phyloP scores from a whole-genome alignment of 257 asterid species.

The Haberlea rhodopensis region DNA sequence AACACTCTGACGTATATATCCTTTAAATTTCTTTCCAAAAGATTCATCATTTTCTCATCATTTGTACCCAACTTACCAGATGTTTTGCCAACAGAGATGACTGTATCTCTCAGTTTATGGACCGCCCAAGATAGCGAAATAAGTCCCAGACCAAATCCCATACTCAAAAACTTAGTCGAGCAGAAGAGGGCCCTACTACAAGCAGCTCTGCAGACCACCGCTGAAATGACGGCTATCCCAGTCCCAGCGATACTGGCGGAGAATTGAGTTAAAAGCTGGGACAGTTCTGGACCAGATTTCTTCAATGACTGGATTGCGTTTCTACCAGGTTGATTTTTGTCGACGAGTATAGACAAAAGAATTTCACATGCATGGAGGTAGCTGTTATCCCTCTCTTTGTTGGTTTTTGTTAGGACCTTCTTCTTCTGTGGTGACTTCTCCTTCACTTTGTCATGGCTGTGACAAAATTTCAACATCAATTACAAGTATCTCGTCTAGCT shows the following conservation, averaged over 20 bases:
- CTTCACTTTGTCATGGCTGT: slow-evolving; percentile 53
- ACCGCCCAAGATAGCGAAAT: slow-evolving; percentile 90
- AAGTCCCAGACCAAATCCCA: slow-evolving; percentile 79
- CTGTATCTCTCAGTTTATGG: slow-evolving; percentile 68
- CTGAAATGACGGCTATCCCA: slow-evolving; percentile 72
- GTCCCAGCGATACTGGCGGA: slow-evolving; percentile 92
- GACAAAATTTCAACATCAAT: slow-evolving; percentile 14
- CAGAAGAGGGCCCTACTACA: slow-evolving; percentile 54
- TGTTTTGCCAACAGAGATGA: slow-evolving; percentile 50
- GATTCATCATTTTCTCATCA: slow-evolving; percentile 62
- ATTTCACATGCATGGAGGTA: slow-evolving; percentile 75
- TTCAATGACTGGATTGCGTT: slow-evolving; percentile 56
- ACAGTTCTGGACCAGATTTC: slow-evolving; percentile 72
- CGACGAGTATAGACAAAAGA: slow-evolving; percentile 71
- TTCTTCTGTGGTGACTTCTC: slow-evolving; percentile 46
- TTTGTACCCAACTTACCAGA: slow-evolving; percentile 33
- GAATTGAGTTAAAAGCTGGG: slow-evolving; percentile 59
- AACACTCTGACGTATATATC: slow-evolving; percentile 66
- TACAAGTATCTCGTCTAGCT: neutral
- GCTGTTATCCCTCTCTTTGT: slow-evolving; percentile 51
- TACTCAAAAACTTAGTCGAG: slow-evolving; percentile 52
- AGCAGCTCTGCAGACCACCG: slow-evolving; percentile 60
- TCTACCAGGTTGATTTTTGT: slow-evolving; percentile 50
- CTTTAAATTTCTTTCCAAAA: slow-evolving; percentile 56
- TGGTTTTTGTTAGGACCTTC: slow-evolving; percentile 38